Base-by-base conservation (phyloP, 139 green algal species). In the Nannochloris sp. region DNA sequence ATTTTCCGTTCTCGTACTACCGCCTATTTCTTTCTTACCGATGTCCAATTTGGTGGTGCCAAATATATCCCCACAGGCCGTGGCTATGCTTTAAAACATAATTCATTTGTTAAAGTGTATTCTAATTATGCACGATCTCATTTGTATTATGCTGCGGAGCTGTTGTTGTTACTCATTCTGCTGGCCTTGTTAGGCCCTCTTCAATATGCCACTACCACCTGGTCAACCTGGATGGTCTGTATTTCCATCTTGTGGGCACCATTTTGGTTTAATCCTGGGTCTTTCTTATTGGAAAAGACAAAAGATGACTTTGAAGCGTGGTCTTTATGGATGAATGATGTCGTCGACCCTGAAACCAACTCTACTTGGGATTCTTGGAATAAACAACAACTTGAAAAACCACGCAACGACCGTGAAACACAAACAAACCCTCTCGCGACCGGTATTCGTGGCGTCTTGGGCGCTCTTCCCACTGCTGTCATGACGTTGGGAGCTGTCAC, bases 61-160 rank as follows among this genome's bases (percentile, higher is more conserved):
- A 73, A 82, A 76, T 95, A 95, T 78, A 75, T 90, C n/a, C 75
- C 74, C 44, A 95, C 87, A 4, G 87, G 89, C 25, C 78, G 89
- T 48, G 88, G 87, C 42, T 95, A 91, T 66, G 76, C 83, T n/a
- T 67, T 93, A 54, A 77, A 78, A 25, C 83, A 89, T 67, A 81
- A 77, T 51, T 70, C 70, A 13, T 89, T 88, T 59, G 74, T 84
- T 32, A 84, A 84, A 48, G 70, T 78, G 47, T 78, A 78, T 55
- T 57, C 57, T 34, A 70, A 78, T 61, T 89, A 87, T 63, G 74
- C 73, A 31, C 70, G 83, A 65, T 74, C 53, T 27, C 86, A 92
- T 65, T 75, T 92, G 34, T 90, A 87, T 67, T 79, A 78, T 48
- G 86, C 78, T 42, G 71, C 77, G 25, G 80, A 89, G 71, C 70